These are phyloP conservation scores for Schwanniomyces polymorphus DNA, from an alignment of 805 yeast genomes.

Conservation along the genomic window DNA sequence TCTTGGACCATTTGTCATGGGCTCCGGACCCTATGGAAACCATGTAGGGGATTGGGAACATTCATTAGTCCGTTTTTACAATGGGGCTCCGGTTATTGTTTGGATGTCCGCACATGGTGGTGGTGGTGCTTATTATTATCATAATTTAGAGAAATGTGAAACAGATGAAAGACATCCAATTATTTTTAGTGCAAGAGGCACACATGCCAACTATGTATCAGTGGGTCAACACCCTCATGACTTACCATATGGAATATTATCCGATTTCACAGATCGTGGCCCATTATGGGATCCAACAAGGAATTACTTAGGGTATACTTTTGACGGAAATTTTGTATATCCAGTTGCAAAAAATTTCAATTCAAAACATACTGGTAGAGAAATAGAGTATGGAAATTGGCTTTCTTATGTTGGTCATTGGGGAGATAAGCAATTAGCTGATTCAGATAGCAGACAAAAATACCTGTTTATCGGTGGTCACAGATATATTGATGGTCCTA, in stretches of 20 bases:
- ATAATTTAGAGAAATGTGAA: conserved; percentile 68
- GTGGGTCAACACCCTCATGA: conserved; percentile 97
- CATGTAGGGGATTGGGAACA: conserved; percentile 99
- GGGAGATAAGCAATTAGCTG: conserved; percentile 79
- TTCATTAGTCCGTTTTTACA: conserved; percentile 77
- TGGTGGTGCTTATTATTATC: conserved; percentile 82
- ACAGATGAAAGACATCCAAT: conserved; percentile 56
- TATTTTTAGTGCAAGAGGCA: conserved; percentile 89
- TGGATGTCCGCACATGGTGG: conserved; percentile 99
- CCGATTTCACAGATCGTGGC: conserved; percentile 94
- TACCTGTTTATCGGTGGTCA: conserved; percentile 85
- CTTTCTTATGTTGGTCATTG: conserved; percentile 77
- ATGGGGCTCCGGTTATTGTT: conserved; percentile 76
- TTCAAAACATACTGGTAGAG: conserved; percentile 52
- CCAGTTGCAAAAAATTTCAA: conserved; percentile 42
- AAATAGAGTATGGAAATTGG: conserved; percentile 67
- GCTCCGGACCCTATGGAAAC: conserved; percentile 94
- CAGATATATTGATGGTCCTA: conserved; percentile 90
- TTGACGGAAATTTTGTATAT: conserved; percentile 56
- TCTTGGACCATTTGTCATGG: conserved; percentile 96
- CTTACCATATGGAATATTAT: conserved; percentile 84
- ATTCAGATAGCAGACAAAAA: conserved; percentile 74
- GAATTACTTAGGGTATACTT: conserved; percentile 80
- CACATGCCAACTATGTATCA: conserved; percentile 96
- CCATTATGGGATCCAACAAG: conserved; percentile 91